A percentile compares a stretch with the other conserved stretches of the same genome.
Evolutionary conservation across 805 yeast species (phyloP).

Genomic region (Vanderwaltozyma yarrowii): DNA sequence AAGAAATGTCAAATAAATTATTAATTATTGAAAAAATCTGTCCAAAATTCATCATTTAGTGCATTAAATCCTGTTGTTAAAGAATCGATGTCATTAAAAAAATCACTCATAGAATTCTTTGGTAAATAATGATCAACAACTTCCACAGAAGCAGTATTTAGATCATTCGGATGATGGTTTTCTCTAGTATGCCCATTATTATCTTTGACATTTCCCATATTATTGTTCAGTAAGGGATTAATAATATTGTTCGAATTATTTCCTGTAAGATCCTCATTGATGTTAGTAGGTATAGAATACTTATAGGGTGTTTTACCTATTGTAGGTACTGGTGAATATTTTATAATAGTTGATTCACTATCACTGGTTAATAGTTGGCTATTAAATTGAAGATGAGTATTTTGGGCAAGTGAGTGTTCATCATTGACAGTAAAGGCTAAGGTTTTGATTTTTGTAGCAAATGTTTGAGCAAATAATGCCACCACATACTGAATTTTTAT

Average conservation of each 20-base stretch:
- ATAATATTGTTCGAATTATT: no score
- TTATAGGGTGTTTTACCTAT: no score
- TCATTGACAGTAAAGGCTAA: not conserved
- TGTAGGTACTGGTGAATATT: no score
- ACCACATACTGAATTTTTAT: conserved; percentile 46
- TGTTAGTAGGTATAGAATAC: no score
- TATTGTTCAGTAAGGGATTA: no score
- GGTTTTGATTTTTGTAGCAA: conserved; percentile 28
- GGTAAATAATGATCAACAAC: conserved; percentile 29
- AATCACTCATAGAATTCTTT: conserved; percentile 19
- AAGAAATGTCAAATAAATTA: not conserved
- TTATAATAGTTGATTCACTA: not conserved
- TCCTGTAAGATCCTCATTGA: no score
- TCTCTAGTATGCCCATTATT: no score
- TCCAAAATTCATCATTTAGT: conserved; percentile 64
- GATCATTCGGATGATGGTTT: not conserved
- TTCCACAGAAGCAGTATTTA: not conserved
- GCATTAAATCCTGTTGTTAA: conserved; percentile 42
- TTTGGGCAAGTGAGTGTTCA: not conserved
- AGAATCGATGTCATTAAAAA: conserved; percentile 28
- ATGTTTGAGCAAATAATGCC: conserved; percentile 53
- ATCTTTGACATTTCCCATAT: no score
- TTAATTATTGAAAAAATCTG: conserved; percentile 30
- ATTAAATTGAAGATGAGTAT: conserved; percentile 1
- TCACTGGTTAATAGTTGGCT: not conserved